These are phyloP conservation scores for Moesziomyces antarcticus DNA, from an alignment of 1,284 basidiomycete species.

Conservation along the genomic window DNA sequence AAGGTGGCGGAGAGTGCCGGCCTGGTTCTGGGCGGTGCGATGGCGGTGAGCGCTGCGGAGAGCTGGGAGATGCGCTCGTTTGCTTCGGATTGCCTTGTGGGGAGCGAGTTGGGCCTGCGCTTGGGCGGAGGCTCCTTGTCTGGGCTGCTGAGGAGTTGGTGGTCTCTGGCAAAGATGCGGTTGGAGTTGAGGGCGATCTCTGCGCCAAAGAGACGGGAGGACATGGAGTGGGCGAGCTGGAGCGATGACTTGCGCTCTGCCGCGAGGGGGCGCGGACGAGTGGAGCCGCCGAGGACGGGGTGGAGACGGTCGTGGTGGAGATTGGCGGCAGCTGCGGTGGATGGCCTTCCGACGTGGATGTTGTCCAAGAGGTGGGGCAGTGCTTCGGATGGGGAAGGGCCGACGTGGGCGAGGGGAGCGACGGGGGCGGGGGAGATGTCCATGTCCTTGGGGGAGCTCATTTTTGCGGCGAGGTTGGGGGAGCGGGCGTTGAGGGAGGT, in stretches of 20 bases:
- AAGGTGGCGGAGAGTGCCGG: constrained; percentile 31
- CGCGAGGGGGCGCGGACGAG: constrained; percentile 18
- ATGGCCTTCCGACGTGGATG: constrained; percentile 23
- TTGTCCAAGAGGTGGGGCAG: constrained; percentile 28
- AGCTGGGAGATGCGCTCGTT: constrained; percentile 40
- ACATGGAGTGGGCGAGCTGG: constrained; percentile 29
- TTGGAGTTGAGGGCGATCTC: constrained; percentile 56
- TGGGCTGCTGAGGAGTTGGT: constrained; percentile 45
- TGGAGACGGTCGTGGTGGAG: constrained; percentile 16
- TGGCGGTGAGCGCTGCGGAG: constrained; percentile 24
- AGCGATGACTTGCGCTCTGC: constrained; percentile 30
- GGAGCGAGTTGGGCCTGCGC: constrained; percentile 52
- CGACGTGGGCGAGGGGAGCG: constrained; percentile 4
- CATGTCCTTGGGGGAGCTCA: constrained; percentile 63
- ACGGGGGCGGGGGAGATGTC: constrained; percentile 58
- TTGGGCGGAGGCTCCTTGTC: constrained; percentile 59
- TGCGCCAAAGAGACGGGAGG: constrained; percentile 56
- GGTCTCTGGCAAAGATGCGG: constrained; percentile 25
- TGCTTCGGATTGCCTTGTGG: constrained; percentile 35
- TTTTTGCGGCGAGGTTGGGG: constrained; percentile 54
- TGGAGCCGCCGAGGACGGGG: constrained; percentile 29
- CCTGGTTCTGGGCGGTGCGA: constrained; percentile 17
- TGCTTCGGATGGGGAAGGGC: constrained; percentile 29
- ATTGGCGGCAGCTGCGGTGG: constrained; percentile 6
- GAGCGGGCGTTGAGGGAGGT: constrained; percentile 54